Evolutionary conservation across 441 rosid species (phyloP).

Genomic region (Pelargonium cotyledonis): DNA sequence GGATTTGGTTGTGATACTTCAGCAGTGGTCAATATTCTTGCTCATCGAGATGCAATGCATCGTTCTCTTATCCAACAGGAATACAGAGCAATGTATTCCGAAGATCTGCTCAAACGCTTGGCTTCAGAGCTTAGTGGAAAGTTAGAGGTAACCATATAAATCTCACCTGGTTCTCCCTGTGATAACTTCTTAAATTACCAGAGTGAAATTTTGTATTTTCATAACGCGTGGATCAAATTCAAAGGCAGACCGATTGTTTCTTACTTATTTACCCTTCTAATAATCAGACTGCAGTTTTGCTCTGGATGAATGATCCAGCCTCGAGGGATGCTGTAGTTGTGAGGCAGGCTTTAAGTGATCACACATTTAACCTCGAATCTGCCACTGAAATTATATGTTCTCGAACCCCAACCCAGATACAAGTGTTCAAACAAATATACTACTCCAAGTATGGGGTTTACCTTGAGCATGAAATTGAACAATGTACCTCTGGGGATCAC

Average conservation of each 20-base stretch:
- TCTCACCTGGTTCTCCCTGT: constrained; percentile 3
- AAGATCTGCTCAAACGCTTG: constrained; percentile 43
- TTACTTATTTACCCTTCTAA: background rate
- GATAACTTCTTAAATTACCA: no score
- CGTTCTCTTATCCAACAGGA: constrained; percentile 48
- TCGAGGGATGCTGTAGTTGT: constrained; percentile 49
- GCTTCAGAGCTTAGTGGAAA: constrained; percentile 45
- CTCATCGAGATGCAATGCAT: constrained; percentile 51
- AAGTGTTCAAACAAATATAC: constrained; percentile 47
- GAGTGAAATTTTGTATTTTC: no score
- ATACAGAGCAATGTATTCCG: constrained; percentile 40
- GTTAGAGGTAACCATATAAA: constrained; percentile 38
- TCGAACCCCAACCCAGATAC: constrained; percentile 59
- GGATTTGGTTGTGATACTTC: constrained; percentile 54
- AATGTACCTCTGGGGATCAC: constrained; percentile 43
- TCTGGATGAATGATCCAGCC: constrained; percentile 64
- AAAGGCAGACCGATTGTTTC: no score
- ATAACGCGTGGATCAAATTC: no score
- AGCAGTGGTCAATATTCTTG: constrained; percentile 43
- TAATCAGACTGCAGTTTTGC: constrained; percentile 46
- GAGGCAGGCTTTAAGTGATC: constrained; percentile 27
- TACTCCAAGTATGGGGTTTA: constrained; percentile 33
- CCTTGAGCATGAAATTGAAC: constrained; percentile 49
- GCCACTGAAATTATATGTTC: constrained; percentile 59
- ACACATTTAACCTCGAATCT: constrained; percentile 23